Percentiles rank a stretch among this genome's conserved stretches.
Evolutionary conservation across 2,329 filamentous ascomycete species (phyloP).

Genomic region (Raffaelea arxii): DNA sequence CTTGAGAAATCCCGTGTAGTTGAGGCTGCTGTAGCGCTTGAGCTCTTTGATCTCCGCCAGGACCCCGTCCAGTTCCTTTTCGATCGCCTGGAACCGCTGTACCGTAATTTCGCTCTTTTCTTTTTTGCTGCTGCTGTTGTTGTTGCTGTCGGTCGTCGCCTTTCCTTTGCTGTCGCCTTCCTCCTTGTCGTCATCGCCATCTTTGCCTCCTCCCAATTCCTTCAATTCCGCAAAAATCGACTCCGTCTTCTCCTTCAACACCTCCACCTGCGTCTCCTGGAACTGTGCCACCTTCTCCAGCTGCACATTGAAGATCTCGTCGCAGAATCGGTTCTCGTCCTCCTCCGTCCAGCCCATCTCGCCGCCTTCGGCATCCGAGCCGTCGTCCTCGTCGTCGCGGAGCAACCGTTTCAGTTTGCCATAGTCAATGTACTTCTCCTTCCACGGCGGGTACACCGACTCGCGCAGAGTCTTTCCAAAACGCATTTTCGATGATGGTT

Average conservation of each 20-base stretch:
- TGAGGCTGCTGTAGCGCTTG: constrained; percentile 90
- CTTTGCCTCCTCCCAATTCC: constrained; percentile 63
- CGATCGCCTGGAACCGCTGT: constrained; percentile 57
- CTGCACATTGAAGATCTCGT: constrained; percentile 89
- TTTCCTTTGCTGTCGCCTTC: constrained; percentile 22
- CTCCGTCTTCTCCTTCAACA: constrained; percentile 44
- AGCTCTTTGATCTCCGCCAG: constrained; percentile 87
- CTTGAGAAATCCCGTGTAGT: constrained; percentile 97
- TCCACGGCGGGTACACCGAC: constrained; percentile 79
- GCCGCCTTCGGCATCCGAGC: constrained; percentile 42
- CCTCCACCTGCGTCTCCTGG: constrained; percentile 66
- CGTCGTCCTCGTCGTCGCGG: constrained; percentile 58
- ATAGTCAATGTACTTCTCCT: constrained; percentile 92
- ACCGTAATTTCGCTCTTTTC: constrained; percentile 38
- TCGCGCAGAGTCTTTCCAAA: constrained; percentile 83
- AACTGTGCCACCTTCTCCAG: constrained; percentile 91
- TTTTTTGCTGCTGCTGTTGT: constrained; percentile 16
- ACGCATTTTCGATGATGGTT: constrained; percentile 50
- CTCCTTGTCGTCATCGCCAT: constrained; percentile 47
- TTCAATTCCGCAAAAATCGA: constrained; percentile 60
- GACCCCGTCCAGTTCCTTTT: constrained; percentile 74
- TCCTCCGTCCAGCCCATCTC: constrained; percentile 67
- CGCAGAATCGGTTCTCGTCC: constrained; percentile 87
- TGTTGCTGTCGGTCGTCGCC: constrained; percentile 6
- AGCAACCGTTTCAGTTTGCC: constrained; percentile 82